Evolutionary conservation across 2,329 filamentous ascomycete species (phyloP).

Genomic region (Acarospora socialis): DNA sequence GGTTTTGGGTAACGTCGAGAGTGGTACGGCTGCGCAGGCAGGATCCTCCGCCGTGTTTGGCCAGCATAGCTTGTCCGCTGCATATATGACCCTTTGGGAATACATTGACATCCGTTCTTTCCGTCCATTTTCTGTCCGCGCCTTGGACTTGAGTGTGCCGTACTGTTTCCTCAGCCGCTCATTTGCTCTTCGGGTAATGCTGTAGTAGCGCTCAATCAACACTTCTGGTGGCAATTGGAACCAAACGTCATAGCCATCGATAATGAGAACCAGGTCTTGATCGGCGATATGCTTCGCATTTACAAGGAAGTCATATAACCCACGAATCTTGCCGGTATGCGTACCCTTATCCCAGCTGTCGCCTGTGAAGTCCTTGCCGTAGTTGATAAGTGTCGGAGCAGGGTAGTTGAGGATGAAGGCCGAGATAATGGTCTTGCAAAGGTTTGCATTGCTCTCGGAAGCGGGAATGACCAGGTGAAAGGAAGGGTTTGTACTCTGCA

Average conservation of each 20-base stretch:
- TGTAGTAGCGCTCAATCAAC: slow-evolving; percentile 47
- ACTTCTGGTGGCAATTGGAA: slow-evolving; percentile 52
- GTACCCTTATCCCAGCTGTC: slow-evolving; percentile 24
- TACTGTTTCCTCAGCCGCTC: slow-evolving; percentile 36
- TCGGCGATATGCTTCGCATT: slow-evolving; percentile 35
- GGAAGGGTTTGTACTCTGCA: slow-evolving; percentile 24
- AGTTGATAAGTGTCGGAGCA: slow-evolving; percentile 39
- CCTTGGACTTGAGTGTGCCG: slow-evolving; percentile 23
- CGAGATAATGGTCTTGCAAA: slow-evolving; percentile 44
- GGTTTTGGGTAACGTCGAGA: slow-evolving; percentile 36
- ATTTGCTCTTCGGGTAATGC: slow-evolving; percentile 39
- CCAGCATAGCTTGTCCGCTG: slow-evolving; percentile 39
- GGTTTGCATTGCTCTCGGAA: slow-evolving; percentile 31
- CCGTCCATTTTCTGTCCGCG: slow-evolving; percentile 14
- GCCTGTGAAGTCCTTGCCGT: slow-evolving; percentile 20
- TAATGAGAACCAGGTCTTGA: slow-evolving; percentile 47
- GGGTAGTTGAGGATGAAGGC: slow-evolving; percentile 46
- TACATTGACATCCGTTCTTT: slow-evolving; percentile 27
- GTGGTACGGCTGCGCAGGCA: slow-evolving; percentile 39
- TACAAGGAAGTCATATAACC: slow-evolving; percentile 34
- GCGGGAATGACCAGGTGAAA: slow-evolving; percentile 44
- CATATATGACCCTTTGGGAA: slow-evolving; percentile 41
- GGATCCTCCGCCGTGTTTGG: slow-evolving; percentile 28
- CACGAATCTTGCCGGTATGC: slow-evolving; percentile 32
- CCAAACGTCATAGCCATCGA: slow-evolving; percentile 50